phyloP scores from a whole-genome alignment of 78 protist genomes.

The Chrysochromulina parva region DNA sequence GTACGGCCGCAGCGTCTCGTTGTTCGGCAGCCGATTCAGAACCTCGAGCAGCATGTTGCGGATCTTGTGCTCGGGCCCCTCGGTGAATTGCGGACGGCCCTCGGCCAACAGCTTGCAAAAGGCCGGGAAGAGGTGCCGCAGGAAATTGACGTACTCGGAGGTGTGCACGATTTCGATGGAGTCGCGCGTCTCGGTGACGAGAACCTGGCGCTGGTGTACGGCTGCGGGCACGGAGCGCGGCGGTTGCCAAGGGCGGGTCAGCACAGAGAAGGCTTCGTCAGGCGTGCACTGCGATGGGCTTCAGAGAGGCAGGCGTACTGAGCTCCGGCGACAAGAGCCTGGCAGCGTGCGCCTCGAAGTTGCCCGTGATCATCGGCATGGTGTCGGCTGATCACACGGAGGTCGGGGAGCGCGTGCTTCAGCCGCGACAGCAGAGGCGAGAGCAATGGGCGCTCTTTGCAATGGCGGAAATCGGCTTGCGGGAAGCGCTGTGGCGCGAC shows the following conservation, averaged over 20 bases:
- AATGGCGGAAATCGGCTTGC: no score
- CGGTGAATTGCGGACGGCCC: constrained; percentile 20
- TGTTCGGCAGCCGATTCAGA: constrained; percentile 78
- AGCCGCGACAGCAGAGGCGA: no score
- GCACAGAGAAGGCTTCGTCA: neutral
- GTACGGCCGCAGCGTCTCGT: constrained; percentile 49
- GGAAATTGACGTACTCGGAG: constrained; percentile 53
- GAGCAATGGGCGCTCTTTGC: no score
- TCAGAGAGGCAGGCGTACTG: neutral
- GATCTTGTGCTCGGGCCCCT: constrained; percentile 51
- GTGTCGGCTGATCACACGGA: no score
- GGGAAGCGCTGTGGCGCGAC: no score
- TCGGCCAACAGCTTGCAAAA: neutral
- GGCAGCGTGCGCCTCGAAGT: constrained; percentile 30
- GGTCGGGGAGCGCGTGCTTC: no score
- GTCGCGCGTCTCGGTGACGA: constrained; percentile 46
- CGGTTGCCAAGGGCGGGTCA: neutral
- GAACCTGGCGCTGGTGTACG: constrained; percentile 22
- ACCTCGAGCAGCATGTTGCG: constrained; percentile 75
- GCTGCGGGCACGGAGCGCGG: neutral
- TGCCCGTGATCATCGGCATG: constrained; percentile 23
- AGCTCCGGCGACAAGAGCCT: neutral
- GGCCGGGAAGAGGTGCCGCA: constrained; percentile 25
- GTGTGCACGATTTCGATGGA: constrained; percentile 62
- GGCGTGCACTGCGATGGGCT: neutral